These are phyloP conservation scores for Spathaspora sp. DNA, from an alignment of 805 yeast species.

Conservation along the genomic window DNA sequence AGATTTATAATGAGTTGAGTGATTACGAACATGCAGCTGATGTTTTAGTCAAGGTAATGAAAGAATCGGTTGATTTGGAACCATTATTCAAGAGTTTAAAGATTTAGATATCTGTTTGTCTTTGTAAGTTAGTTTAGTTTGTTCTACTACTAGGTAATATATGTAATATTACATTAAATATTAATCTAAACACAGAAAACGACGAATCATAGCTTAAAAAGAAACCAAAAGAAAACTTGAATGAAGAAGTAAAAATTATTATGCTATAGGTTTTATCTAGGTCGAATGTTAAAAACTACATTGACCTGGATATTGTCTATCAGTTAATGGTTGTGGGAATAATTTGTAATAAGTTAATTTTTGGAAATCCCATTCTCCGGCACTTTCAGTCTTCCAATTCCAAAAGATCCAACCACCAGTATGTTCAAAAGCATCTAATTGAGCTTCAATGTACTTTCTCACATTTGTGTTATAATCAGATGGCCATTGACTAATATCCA, in stretches of 20 bases:
- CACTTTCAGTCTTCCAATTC: slow-evolving; percentile 86
- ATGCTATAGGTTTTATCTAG: background rate
- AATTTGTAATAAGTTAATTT: slow-evolving; percentile 53
- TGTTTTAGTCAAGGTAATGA: slow-evolving; percentile 25
- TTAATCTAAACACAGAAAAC: background rate
- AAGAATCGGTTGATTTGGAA: background rate
- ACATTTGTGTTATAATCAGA: slow-evolving; percentile 50
- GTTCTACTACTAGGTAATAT: background rate
- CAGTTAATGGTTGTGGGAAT: slow-evolving; percentile 78
- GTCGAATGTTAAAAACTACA: slow-evolving; percentile 34
- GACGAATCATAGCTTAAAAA: background rate
- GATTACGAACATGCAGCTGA: slow-evolving; percentile 51
- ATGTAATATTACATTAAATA: background rate
- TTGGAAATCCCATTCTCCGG: slow-evolving; percentile 83
- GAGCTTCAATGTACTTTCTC: slow-evolving; percentile 81
- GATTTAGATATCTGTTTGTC: background rate
- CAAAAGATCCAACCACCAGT: slow-evolving; percentile 89
- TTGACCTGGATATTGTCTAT: slow-evolving; percentile 68
- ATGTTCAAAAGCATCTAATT: slow-evolving; percentile 73
- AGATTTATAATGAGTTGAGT: slow-evolving; percentile 52
- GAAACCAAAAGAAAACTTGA: background rate
- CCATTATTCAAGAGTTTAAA: background rate
- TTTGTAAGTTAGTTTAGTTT: no score
- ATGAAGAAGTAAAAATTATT: background rate
- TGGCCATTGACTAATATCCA: slow-evolving; percentile 48